phyloP scores from a whole-genome alignment of 306 rosid genomes.

The Trichosanthes truncata region DNA sequence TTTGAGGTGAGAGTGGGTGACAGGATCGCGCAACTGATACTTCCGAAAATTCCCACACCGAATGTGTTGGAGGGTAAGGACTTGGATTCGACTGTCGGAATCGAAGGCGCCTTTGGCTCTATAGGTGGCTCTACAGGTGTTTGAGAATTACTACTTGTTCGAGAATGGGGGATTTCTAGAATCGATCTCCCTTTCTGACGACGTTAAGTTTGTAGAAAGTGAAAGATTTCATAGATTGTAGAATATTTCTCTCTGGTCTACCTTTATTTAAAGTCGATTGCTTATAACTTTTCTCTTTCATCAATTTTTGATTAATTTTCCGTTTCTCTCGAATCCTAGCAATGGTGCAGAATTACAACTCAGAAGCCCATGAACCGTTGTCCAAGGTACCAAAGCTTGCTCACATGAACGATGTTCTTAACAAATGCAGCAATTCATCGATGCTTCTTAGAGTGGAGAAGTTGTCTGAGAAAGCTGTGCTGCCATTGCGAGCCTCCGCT shows the following conservation, averaged over 20 bases:
- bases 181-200: neutral
- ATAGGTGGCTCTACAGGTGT: conserved; percentile 92
- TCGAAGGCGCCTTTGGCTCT: conserved; percentile 72
- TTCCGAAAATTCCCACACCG: conserved; percentile 62
- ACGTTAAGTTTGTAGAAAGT: too few species aligned
- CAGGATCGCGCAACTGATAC: conserved; percentile 67
- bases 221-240: too few species aligned
- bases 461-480: conserved; percentile 59
- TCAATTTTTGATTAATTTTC: neutral
- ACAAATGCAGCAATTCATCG: neutral
- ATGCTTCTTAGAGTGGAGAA: conserved; percentile 45
- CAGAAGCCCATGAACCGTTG: too few species aligned
- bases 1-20: conserved; percentile 68
- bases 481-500: conserved; percentile 65
- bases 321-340: neutral
- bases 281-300: neutral
- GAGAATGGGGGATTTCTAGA: too few species aligned
- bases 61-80: conserved; percentile 53
- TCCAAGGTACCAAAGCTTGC: conserved; percentile 30
- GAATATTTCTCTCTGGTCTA: neutral
- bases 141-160: too few species aligned
- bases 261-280: conserved; percentile 18
- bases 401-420: conserved; percentile 24
- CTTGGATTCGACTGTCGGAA: conserved; percentile 56
- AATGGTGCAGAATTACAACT: conserved; percentile 32